Evolutionary conservation across 2,329 filamentous ascomycete genomes (phyloP).

Genomic region (Trichoderma sp.): DNA sequence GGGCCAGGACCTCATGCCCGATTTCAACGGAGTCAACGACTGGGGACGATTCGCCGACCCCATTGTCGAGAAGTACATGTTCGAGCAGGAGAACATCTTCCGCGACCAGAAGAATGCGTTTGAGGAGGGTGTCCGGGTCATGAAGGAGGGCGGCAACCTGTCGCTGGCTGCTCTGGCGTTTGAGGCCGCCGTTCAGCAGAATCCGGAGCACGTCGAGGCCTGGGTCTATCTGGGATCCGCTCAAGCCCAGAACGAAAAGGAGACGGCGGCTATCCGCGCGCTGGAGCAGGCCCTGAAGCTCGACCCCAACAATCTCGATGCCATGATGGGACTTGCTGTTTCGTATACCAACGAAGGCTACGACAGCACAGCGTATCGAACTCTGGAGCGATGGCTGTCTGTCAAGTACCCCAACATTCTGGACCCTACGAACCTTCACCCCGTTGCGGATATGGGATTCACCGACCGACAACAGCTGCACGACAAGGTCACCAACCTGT

Average conservation of each 20-base stretch:
- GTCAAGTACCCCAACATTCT: slow-evolving; percentile 88
- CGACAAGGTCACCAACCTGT: slow-evolving; percentile 84
- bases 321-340: slow-evolving; percentile 92
- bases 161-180: slow-evolving; percentile 93
- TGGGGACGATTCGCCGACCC: slow-evolving; percentile 72
- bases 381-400: slow-evolving; percentile 94
- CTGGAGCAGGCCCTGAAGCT: slow-evolving; percentile 88
- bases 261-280: slow-evolving; percentile 90
- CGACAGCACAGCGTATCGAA: slow-evolving; percentile 94
- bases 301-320: slow-evolving; percentile 82
- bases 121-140: slow-evolving; percentile 88
- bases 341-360: slow-evolving; percentile 99
- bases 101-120: slow-evolving; percentile 80
- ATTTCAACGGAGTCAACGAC: slow-evolving; percentile 66
- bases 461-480: slow-evolving; percentile 89
- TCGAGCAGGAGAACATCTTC: slow-evolving; percentile 93
- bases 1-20: slow-evolving; percentile 61
- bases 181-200: slow-evolving; percentile 90
- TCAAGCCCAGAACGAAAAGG: slow-evolving; percentile 98
- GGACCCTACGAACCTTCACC: slow-evolving; percentile 69
- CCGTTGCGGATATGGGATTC: slow-evolving; percentile 84
- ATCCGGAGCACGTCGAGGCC: slow-evolving; percentile 83
- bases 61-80: slow-evolving; percentile 85
- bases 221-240: slow-evolving; percentile 92
- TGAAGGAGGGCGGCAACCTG: slow-evolving; percentile 90